Conservation (phyloP, 1,139 yeast genomes). For the Yamadazyma atlantica region DNA sequence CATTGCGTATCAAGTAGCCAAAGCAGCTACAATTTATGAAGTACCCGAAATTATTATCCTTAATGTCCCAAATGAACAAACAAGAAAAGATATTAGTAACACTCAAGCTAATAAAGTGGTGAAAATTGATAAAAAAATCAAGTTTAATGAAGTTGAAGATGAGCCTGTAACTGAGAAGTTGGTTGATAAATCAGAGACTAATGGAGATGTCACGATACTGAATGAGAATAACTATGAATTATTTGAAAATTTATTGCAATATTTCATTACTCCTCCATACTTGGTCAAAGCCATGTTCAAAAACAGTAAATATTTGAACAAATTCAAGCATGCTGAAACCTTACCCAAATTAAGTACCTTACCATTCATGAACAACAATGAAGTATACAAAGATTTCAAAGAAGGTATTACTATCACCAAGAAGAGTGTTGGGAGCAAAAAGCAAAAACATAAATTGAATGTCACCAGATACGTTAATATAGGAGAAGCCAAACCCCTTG, state of each 20-base stretch:
- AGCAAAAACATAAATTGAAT: constrained; percentile 47
- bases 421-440: constrained; percentile 40
- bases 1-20: constrained; percentile 75
- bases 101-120: constrained; percentile 20
- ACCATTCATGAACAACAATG: constrained; percentile 66
- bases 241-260: constrained; percentile 74
- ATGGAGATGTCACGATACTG: neutral
- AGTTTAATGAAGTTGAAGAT: constrained; percentile 11
- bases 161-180: constrained; percentile 5
- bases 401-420: constrained; percentile 77
- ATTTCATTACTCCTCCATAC: constrained; percentile 84
- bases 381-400: constrained; percentile 35
- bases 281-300: constrained; percentile 62
- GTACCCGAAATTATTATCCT: constrained; percentile 74
- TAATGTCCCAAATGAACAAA: constrained; percentile 39
- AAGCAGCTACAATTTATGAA: constrained; percentile 65
- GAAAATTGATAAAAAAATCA: constrained; percentile 20
- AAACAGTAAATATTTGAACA: constrained; percentile 32
- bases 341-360: constrained; percentile 72
- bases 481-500: constrained; percentile 60
- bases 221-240: constrained; percentile 43
- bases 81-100: constrained; percentile 16
- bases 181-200: constrained; percentile 12
- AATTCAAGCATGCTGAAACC: constrained; percentile 65
- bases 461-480: constrained; percentile 74